Conservation (phyloP, 805 yeast species). For the Starmerella riodocensis region DNA sequence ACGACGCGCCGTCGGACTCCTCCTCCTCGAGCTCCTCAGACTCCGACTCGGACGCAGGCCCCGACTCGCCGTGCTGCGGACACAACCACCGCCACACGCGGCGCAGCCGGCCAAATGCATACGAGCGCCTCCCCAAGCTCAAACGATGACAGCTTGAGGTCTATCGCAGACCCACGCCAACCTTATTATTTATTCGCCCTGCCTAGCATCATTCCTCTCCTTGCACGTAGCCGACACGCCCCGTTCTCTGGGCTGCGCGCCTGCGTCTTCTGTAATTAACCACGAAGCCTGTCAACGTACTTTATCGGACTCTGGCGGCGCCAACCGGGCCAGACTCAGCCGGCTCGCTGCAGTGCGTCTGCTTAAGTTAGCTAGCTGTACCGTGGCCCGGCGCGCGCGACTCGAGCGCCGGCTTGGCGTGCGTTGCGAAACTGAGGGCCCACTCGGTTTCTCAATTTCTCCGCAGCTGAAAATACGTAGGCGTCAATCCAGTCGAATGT, state of each 20-base stretch:
- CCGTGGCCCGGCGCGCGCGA: slow-evolving; percentile 7
- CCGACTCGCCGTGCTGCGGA: slow-evolving; percentile 8
- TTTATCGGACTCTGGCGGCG: too few relatives aligned
- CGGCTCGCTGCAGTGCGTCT: too few relatives aligned
- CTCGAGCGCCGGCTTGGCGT: slow-evolving; percentile 7
- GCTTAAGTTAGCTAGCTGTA: too few relatives aligned
- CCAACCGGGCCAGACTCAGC: too few relatives aligned
- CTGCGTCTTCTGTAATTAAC: too few relatives aligned
- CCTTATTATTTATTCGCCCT: too few relatives aligned
- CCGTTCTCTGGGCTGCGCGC: too few relatives aligned
- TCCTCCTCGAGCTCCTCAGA: slow-evolving; percentile 21
- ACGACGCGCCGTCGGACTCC: slow-evolving; percentile 21
- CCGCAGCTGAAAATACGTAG: slow-evolving; percentile 10
- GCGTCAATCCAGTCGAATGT: too few relatives aligned
- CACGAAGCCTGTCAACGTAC: too few relatives aligned
- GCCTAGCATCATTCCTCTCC: background rate
- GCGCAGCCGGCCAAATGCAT: slow-evolving; percentile 57
- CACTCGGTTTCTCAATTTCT: slow-evolving; percentile 1
- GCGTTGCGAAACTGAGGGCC: slow-evolving; percentile 16
- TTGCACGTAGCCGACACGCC: too few relatives aligned
- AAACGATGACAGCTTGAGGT: background rate
- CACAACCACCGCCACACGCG: slow-evolving; percentile 25
- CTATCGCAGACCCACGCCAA: too few relatives aligned
- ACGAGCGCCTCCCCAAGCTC: slow-evolving; percentile 43
- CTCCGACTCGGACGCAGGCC: slow-evolving; percentile 31